A percentile compares a stretch with the other conserved stretches of the same genome.
Evolutionary conservation across 495 filamentous ascomycete species (phyloP).

Genomic region (Penicillium cataractarum): DNA sequence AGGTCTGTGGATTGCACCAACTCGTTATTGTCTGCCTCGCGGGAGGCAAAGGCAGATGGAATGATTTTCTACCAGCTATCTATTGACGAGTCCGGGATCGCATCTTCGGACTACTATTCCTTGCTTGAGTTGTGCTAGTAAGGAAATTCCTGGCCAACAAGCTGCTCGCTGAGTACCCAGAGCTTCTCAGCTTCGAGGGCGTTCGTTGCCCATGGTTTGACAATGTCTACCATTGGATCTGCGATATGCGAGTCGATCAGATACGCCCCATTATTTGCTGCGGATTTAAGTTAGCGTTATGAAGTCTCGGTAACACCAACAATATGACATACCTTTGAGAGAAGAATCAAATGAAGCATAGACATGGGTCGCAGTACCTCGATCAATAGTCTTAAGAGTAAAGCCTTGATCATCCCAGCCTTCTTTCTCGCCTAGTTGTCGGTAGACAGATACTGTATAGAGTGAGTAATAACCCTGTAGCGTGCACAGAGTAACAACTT

Average conservation of each 20-base stretch:
- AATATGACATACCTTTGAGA: slow-evolving; percentile 41
- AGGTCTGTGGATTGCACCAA: not conserved
- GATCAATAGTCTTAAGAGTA: slow-evolving; percentile 46
- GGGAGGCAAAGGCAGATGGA: not conserved
- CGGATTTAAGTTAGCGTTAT: not conserved
- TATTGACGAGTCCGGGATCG: not conserved
- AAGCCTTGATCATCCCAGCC: slow-evolving; percentile 34
- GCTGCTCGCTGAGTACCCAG: slow-evolving; percentile 45
- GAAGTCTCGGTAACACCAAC: not conserved
- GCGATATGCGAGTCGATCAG: slow-evolving; percentile 43
- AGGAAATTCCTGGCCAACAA: slow-evolving; percentile 41
- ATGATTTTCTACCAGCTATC: not conserved
- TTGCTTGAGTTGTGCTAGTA: slow-evolving; percentile 10
- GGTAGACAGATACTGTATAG: slow-evolving; percentile 16
- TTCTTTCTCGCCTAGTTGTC: slow-evolving; percentile 25
- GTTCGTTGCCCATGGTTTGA: slow-evolving; percentile 40
- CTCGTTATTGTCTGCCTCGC: not conserved
- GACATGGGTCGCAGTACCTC: slow-evolving; percentile 60
- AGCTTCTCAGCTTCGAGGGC: slow-evolving; percentile 47
- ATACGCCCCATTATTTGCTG: slow-evolving; percentile 42
- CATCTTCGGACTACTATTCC: not conserved
- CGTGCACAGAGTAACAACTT: not conserved
- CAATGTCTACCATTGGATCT: slow-evolving; percentile 35
- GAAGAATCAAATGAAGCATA: slow-evolving; percentile 60
- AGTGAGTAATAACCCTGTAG: not conserved